Base-by-base conservation (phyloP, 2,329 filamentous ascomycete species). In the Clonostachys byssicola region DNA sequence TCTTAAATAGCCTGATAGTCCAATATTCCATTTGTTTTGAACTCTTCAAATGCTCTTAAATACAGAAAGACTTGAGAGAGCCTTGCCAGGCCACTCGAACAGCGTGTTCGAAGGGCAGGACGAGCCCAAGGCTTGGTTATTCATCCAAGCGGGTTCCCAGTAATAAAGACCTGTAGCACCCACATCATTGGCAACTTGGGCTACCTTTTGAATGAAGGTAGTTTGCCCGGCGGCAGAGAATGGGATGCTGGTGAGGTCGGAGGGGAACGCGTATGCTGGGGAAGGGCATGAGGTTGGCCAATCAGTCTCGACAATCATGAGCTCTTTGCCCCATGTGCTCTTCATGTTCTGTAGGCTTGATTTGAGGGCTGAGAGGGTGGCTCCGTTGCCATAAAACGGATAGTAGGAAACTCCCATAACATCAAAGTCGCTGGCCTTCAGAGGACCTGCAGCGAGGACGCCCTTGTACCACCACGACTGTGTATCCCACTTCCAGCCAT, bases 341-440 rank as follows among this genome's bases (percentile, higher is more conserved):
- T 77, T 77, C 71, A 89, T 76, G 48, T 81, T 82, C 5, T 59
- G 69, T 48, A 89, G 59, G 14, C 73, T 78, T 0, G 67, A 68
- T 56, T 77, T 71, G 34, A 89, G 71, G 10, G 72, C 69, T 0
- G 77, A 63, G 1, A 89, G 71, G 0, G 80, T 85, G 1, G 85
- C 85, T 2, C 59, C 67, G 1, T 69, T 60, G 58, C 74, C 78
- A 64, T 86, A 89, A 64, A 88, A 89, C 1, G 86, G 86, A 57
- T 90, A 89, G 66, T 83, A 89, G 0, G 80, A 85, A 1, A 90
- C 78, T 7, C 84, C 86, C 67, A 89, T 86, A 52, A 85, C 75
- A 60, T 90, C 86, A 49, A 83, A 88, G 52, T 88, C 84, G 6
- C 67, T 64, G 0, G 67, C 55, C 4, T 62, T 58, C 4, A 85